phyloP scores from a whole-genome alignment of 331 rosid species.

The Pyracantha coccinea region DNA sequence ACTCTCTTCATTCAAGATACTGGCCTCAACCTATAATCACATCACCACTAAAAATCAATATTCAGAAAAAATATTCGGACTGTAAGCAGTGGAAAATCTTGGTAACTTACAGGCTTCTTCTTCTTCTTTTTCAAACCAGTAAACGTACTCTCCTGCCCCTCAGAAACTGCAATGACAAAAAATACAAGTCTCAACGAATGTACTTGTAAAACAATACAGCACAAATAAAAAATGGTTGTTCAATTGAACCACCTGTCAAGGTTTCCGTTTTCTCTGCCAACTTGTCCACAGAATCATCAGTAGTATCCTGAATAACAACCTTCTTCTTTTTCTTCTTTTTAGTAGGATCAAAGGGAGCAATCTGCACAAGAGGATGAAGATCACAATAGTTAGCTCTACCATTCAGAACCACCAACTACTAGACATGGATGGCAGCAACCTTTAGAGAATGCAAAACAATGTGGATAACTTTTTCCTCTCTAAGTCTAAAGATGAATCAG shows the following conservation, averaged over 20 bases:
- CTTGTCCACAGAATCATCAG: constrained; percentile 58
- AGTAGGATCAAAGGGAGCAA: constrained; percentile 70
- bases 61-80: not conserved
- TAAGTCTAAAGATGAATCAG: not conserved
- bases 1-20: constrained; percentile 50
- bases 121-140: constrained; percentile 83
- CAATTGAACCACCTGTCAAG: constrained; percentile 36
- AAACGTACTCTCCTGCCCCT: constrained; percentile 60
- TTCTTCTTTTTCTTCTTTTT: constrained; percentile 82
- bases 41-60: not conserved
- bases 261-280: constrained; percentile 63
- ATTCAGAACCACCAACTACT: not conserved
- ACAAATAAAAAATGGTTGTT: not conserved
- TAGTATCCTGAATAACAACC: constrained; percentile 30
- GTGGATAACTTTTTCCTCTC: not conserved
- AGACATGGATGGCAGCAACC: not conserved
- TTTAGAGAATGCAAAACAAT: not conserved
- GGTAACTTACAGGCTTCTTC: constrained; percentile 66
- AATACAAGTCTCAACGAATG: not conserved
- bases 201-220: not conserved
- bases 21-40: constrained; percentile 54
- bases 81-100: not conserved
- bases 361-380: constrained; percentile 26
- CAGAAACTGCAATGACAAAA: constrained; percentile 51
- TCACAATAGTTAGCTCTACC: not conserved